These are phyloP conservation scores for Trichosporon sp. DNA, from an alignment of 1,284 basidiomycete genomes.

Conservation along the genomic window DNA sequence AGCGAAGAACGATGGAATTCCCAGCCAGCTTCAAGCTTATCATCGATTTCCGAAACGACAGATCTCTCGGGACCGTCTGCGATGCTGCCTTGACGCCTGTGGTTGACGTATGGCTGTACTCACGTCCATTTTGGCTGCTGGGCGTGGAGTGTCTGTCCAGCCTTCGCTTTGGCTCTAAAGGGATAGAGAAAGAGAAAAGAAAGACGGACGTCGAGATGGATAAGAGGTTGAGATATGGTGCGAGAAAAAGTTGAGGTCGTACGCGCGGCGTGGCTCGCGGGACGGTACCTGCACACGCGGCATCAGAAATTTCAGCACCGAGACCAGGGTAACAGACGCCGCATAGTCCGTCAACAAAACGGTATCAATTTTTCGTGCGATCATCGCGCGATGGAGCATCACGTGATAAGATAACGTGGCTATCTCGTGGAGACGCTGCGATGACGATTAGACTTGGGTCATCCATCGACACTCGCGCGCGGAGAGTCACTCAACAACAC, in stretches of 20 bases:
- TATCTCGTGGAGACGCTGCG: background rate
- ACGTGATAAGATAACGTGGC: background rate
- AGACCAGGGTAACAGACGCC: background rate
- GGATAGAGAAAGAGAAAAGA: constrained; percentile 7
- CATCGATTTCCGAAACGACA: background rate
- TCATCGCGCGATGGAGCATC: background rate
- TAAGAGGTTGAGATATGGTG: constrained; percentile 6
- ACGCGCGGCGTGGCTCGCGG: constrained; percentile 2
- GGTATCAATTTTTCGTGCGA: background rate
- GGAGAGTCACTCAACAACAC: background rate
- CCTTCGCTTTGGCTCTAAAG: constrained; percentile 1
- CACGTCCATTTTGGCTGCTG: constrained; percentile 21
- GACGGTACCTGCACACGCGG: background rate
- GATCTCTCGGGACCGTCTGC: background rate
- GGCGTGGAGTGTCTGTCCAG: background rate
- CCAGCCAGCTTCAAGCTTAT: background rate
- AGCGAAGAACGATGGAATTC: background rate
- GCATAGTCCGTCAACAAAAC: background rate
- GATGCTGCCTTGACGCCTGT: background rate
- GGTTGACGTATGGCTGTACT: background rate
- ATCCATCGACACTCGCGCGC: background rate
- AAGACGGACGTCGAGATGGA: constrained; percentile 1
- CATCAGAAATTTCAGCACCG: constrained; percentile 4
- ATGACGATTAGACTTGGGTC: background rate
- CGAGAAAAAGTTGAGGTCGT: constrained; percentile 9